Conservation (phyloP, 305 asterid species). For the Fraxinus floribunda region DNA sequence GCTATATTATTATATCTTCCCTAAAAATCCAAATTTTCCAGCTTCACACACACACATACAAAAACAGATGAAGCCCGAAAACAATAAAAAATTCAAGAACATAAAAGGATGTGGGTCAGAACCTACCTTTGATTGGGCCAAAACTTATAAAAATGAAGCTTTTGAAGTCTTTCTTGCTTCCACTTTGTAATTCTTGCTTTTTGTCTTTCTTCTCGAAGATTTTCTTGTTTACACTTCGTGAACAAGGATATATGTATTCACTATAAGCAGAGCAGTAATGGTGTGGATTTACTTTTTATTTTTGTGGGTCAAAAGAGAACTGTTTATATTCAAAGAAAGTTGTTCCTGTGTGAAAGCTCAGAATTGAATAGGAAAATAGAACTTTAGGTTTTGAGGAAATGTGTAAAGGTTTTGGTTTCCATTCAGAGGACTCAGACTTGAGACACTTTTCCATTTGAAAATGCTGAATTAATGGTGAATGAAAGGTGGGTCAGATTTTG, state of each 20-base stretch:
- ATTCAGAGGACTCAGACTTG: not conserved
- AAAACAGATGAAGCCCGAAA: slow-evolving; percentile 29
- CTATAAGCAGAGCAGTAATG: not conserved
- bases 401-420: slow-evolving; percentile 13
- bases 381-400: not conserved
- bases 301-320: not conserved
- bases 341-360: slow-evolving; percentile 15
- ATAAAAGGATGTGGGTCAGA: slow-evolving; percentile 1
- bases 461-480: slow-evolving; percentile 26
- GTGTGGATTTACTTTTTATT: not conserved
- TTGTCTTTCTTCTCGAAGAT: slow-evolving; percentile 15
- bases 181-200: slow-evolving; percentile 12
- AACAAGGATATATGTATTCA: not conserved
- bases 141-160: slow-evolving; percentile 12
- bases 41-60: not conserved
- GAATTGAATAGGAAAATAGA: not conserved
- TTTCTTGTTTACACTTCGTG: not conserved
- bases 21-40: slow-evolving; percentile 5
- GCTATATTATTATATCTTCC: slow-evolving; percentile 2
- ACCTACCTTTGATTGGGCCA: slow-evolving; percentile 28
- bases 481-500: slow-evolving; percentile 3
- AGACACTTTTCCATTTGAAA: not conserved
- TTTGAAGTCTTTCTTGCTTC: not conserved
- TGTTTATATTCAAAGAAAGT: slow-evolving; percentile 7
- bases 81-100: slow-evolving; percentile 12